Evolutionary conservation across 2,329 filamentous ascomycete species (phyloP), one percentile per base, ranked within the genome.

Genomic region (Hymenoscyphus infarciens): DNA sequence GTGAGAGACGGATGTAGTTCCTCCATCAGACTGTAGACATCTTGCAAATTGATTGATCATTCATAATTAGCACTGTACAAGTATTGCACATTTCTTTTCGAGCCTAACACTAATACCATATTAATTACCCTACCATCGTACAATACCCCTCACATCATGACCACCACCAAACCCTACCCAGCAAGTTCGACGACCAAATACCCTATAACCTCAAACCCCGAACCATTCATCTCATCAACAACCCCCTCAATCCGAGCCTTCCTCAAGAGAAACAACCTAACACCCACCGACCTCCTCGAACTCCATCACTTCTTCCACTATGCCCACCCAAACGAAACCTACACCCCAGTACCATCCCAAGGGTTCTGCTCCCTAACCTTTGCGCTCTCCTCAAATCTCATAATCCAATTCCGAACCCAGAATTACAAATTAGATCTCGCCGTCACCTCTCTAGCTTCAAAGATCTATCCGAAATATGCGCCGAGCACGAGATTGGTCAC

Each of bases 281-380:
- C 60, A 4, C 19, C 57, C 7, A 57, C 66, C 53, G 63, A 70
- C 16, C 62, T 60, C 62, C 16, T 56, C 5, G 61, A 68, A 27
- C 72, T 74, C 69, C 71, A 78, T 59, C 65, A 67, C 2, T 77
- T 79, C 56, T 73, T 75, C 15, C 64, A 61, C 45, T 59, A 69
- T 16, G 68, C 66, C 0, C 80, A 77, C 57, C 73, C 76, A 0
- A 64, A 63, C 5, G 58, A 63, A n/a, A 59, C 67, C 2, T 69
- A 79, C 29, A 64, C 67, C 3, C 73, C 77, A 2, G 73, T 74
- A 7, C 67, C 74, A 6, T 74, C 74, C 5, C 82, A 83, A 66
- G 82, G 81, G 19, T 82, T 80, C 64, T 84, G 82, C 66, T 83
- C 81, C 1, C 79, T 82, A 66, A 83, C 82, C 0, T 64, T 83